Base-by-base conservation (phyloP, 1,284 basidiomycete genomes). In the Rhodotorula mucilaginosa region DNA sequence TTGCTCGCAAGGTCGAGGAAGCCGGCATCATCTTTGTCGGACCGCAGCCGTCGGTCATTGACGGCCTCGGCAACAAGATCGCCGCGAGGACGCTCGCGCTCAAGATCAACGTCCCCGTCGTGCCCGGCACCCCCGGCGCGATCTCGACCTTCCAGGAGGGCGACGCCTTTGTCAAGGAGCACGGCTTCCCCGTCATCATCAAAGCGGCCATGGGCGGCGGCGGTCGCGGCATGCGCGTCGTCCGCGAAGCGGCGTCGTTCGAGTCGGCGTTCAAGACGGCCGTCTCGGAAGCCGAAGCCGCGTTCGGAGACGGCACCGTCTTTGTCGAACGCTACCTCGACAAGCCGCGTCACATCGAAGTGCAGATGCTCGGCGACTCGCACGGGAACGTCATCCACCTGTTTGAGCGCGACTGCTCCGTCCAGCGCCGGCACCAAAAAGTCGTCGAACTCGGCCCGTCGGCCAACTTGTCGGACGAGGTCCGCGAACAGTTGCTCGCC, bases 371-470 rank as follows among this genome's bases (percentile, higher is more conserved):
- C 64, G 96, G 93, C 48, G 96, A 99, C 81, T 88, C 86, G 6
- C 82, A 89, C 72, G 96, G 96, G 67, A 97, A 97, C 85, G 91
- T 91, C 52, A 92, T 99, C 74, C 95, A 98, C 82, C 87, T 99
- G 51, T 98, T 97, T 78, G 96, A 98, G 83, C 93, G 96, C 81
- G 96, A 99, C 82, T 99, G 96, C 82, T 98, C 96, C 44, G 96
- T 99, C 44, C 96, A 99, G 82, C 87, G 96, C 77, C 88, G 96
- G 74, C 95, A 99, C 83, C 96, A 99, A 82, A 98, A 99, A 83
- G 95, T 99, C 75, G 97, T 99, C 74, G 97, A 99, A 83, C 93
- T 98, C 62, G 97, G 97, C 0, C 97, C 97, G 48, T 96, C 97
- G 31, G 93, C 90, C 61, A 92, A 97, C 81, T 87, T 99, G 65